A percentile compares a stretch with the other conserved stretches of the same genome.
These are phyloP conservation scores for Rhizoclosmatium globosum DNA, from an alignment of 192 early-diverging fungal genomes.

Conservation along the genomic window DNA sequence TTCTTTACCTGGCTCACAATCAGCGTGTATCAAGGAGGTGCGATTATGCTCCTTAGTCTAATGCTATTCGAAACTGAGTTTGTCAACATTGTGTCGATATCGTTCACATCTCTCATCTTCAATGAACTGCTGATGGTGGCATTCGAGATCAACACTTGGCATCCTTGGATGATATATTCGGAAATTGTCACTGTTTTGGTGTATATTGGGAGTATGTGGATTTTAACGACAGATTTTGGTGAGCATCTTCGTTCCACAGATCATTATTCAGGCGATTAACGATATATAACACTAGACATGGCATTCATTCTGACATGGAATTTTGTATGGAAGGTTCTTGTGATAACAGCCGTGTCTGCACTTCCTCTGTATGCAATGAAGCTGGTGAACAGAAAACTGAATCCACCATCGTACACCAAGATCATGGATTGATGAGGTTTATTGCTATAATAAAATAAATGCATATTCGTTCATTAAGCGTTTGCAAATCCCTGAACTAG, in stretches of 20 bases:
- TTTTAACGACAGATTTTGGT: constrained; percentile 93
- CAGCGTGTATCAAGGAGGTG: constrained; percentile 95
- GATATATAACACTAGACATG: constrained; percentile 61
- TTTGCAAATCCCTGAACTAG: too few species aligned
- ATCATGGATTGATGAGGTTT: constrained; percentile 45
- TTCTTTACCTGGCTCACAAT: constrained; percentile 96
- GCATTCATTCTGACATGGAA: constrained; percentile 83
- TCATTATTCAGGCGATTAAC: not conserved
- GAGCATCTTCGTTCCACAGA: constrained; percentile 31
- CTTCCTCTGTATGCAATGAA: constrained; percentile 90
- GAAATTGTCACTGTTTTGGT: constrained; percentile 82
- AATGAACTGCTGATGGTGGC: constrained; percentile 98
- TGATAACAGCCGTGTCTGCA: constrained; percentile 88
- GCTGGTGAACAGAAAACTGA: constrained; percentile 75
- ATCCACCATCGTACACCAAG: constrained; percentile 92
- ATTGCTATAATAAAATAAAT: not conserved
- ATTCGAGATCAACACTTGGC: constrained; percentile 94
- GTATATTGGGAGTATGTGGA: constrained; percentile 89
- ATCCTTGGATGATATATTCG: constrained; percentile 86
- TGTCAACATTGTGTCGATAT: constrained; percentile 92
- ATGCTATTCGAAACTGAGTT: constrained; percentile 96
- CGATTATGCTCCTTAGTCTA: constrained; percentile 93
- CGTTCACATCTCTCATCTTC: constrained; percentile 91
- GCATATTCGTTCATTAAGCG: not conserved
- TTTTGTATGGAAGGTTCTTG: constrained; percentile 90